A percentile compares a stretch with the other conserved stretches of the same genome.
These are phyloP conservation scores for Dictyostelium firmibasis DNA, from an alignment of 78 protist genomes.

Conservation along the genomic window DNA sequence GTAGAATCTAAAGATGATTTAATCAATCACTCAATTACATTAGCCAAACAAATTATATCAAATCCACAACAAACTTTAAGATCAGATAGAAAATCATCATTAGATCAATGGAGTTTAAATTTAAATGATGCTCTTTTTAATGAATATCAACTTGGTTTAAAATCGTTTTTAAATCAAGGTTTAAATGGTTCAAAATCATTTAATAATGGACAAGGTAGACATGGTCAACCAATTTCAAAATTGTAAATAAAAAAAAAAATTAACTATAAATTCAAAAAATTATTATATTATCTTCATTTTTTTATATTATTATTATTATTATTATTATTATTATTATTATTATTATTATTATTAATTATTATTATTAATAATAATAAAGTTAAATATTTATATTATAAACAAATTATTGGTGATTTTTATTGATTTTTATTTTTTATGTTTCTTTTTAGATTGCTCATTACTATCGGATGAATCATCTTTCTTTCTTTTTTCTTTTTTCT, in stretches of 20 bases:
- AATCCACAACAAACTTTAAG: slow-evolving; percentile 42
- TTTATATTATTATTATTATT: neutral
- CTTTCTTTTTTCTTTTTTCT: slow-evolving; percentile 17
- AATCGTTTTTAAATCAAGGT: slow-evolving; percentile 15
- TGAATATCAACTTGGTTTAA: slow-evolving; percentile 29
- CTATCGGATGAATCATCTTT: neutral
- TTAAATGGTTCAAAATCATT: slow-evolving; percentile 9
- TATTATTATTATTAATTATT: neutral
- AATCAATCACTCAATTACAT: neutral
- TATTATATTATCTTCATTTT: no score
- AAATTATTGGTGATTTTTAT: neutral
- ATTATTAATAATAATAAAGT: no score
- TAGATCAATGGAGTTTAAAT: slow-evolving; percentile 18
- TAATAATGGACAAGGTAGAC: slow-evolving; percentile 40
- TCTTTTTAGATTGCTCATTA: slow-evolving; percentile 10
- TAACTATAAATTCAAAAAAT: neutral
- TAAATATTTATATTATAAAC: neutral
- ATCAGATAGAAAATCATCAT: slow-evolving; percentile 33
- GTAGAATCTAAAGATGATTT: neutral
- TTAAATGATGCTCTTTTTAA: slow-evolving; percentile 18
- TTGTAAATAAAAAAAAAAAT: neutral
- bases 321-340: neutral
- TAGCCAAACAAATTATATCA: slow-evolving; percentile 31
- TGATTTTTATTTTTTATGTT: slow-evolving; percentile 17
- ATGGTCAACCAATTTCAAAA: slow-evolving; percentile 31